These are phyloP conservation scores for Pecoramyces ruminantium DNA, from an alignment of 192 early-diverging fungal genomes.

Conservation along the genomic window DNA sequence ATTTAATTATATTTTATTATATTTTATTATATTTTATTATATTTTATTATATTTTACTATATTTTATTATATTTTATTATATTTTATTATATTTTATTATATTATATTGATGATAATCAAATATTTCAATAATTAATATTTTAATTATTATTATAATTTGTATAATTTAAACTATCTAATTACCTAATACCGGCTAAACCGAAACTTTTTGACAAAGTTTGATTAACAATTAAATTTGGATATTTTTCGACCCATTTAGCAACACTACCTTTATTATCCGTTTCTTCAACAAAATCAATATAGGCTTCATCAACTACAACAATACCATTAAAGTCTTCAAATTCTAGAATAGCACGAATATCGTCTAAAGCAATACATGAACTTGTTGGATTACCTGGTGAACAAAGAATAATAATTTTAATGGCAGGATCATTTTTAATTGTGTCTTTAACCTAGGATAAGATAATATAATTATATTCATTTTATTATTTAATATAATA, in stretches of 20 bases:
- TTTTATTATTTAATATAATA: no score
- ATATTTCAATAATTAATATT: no score
- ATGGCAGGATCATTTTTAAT: constrained; percentile 52
- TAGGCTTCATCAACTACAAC: constrained; percentile 98
- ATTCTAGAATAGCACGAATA: constrained; percentile 47
- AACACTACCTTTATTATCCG: constrained; percentile 38
- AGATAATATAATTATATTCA: no score
- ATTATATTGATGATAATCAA: no score
- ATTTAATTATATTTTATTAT: no score
- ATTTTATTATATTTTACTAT: no score
- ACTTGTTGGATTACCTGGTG: constrained; percentile 97
- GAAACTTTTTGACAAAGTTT: constrained; percentile 97
- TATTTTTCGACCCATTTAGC: constrained; percentile 65
- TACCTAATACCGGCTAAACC: constrained; percentile 92
- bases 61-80: no score
- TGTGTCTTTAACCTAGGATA: constrained; percentile 44
- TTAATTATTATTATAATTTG: no score
- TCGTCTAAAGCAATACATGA: constrained; percentile 54
- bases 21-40: no score
- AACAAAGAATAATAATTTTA: constrained; percentile 90
- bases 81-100: no score
- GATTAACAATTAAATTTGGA: constrained; percentile 88
- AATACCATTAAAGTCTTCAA: constrained; percentile 57
- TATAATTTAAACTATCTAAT: no score
- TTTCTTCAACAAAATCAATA: constrained; percentile 73